A percentile compares a stretch with the other conserved stretches of the same genome.
phyloP scores from a whole-genome alignment of 768 basidiomycete species.

The Hericium rajendrae region DNA sequence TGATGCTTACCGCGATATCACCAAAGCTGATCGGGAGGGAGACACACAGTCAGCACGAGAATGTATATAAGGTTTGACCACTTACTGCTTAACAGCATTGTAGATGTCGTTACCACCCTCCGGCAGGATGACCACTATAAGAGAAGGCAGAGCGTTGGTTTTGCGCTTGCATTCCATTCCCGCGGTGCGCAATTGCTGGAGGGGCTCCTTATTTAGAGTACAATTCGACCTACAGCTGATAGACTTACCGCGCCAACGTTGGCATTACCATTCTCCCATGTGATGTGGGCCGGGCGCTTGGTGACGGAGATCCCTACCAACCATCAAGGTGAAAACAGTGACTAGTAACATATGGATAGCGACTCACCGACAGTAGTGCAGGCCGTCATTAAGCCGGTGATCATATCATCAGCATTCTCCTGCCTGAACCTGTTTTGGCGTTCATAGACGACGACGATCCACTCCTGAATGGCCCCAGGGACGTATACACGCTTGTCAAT shows the following conservation, averaged over 20 bases:
- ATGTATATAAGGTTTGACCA: constrained; percentile 6
- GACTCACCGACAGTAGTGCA: constrained; percentile 52
- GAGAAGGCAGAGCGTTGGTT: constrained; percentile 34
- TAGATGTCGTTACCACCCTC: constrained; percentile 72
- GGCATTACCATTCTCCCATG: constrained; percentile 51
- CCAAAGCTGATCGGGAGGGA: constrained; percentile 44
- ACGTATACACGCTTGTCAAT: constrained; percentile 62
- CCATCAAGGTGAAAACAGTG: neutral
- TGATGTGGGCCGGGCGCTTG: constrained; percentile 33
- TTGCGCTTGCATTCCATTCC: constrained; percentile 38
- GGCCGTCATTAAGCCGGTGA: constrained; percentile 37
- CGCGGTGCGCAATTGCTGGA: constrained; percentile 38
- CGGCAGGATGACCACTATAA: constrained; percentile 63
- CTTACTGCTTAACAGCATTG: constrained; percentile 69
- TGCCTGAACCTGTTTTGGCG: constrained; percentile 44
- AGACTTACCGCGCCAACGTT: constrained; percentile 24
- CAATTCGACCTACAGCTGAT: neutral
- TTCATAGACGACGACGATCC: constrained; percentile 64
- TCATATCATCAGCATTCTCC: constrained; percentile 42
- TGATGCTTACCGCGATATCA: constrained; percentile 40
- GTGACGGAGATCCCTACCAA: constrained; percentile 48
- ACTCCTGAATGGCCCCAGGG: constrained; percentile 42
- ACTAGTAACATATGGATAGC: neutral
- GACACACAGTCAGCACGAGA: neutral
- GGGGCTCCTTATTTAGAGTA: neutral